Percentiles rank a stretch among this genome's conserved stretches.
These are phyloP conservation scores for Sanghuangporus baumii DNA, from an alignment of 1,284 basidiomycete species.

Conservation along the genomic window DNA sequence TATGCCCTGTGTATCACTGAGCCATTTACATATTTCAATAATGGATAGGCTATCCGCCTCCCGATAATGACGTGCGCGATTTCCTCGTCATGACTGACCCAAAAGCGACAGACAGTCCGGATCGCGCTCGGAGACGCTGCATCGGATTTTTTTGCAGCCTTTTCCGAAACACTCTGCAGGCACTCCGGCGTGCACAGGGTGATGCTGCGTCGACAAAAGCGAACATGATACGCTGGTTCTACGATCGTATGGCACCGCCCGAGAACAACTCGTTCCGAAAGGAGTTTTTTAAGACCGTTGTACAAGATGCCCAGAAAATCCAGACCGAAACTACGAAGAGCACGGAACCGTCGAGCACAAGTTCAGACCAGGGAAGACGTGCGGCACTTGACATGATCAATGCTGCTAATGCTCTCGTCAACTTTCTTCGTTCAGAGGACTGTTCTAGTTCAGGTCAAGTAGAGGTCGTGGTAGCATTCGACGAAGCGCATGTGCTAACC, in stretches of 20 bases:
- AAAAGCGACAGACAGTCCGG: too few relatives aligned
- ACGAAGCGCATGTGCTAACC: not conserved
- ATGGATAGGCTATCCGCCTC: not conserved
- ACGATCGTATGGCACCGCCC: not conserved
- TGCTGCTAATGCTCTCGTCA: not conserved
- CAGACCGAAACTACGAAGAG: not conserved
- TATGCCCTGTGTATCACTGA: too few relatives aligned
- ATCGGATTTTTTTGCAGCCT: not conserved
- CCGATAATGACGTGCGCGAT: not conserved
- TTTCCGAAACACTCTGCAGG: not conserved
- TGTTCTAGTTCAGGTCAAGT: too few relatives aligned
- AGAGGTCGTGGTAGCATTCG: not conserved
- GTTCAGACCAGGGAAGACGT: not conserved
- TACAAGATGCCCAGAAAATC: not conserved
- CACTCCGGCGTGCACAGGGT: not conserved
- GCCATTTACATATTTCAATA: not conserved
- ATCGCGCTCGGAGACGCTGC: not conserved
- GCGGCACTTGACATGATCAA: not conserved
- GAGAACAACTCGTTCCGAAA: not conserved
- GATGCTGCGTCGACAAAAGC: not conserved
- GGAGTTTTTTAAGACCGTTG: not conserved
- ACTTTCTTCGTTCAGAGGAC: not conserved
- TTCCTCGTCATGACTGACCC: not conserved
- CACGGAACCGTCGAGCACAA: not conserved
- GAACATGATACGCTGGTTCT: not conserved